Conservation (phyloP, 352 stramenopile genomes). For the Phytophthora chlamydospora region DNA sequence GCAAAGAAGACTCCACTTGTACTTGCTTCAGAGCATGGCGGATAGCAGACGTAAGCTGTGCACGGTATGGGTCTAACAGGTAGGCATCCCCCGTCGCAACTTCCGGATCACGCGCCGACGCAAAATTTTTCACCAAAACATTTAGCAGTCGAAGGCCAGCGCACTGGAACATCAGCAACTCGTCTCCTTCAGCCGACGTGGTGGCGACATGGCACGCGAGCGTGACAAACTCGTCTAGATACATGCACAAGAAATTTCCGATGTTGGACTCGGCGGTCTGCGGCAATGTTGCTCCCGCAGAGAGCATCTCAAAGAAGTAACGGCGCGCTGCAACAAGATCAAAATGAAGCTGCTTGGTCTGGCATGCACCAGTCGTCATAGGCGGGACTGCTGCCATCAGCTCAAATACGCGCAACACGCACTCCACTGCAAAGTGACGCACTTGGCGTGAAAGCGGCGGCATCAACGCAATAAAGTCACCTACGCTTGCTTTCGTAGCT, state of each 20-base stretch:
- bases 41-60: constrained; percentile 80
- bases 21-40: constrained; percentile 79
- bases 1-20: constrained; percentile 28
- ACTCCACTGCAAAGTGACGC: constrained; percentile 78
- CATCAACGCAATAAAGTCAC: constrained; percentile 60
- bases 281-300: constrained; percentile 16
- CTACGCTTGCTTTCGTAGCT: constrained; percentile 69
- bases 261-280: constrained; percentile 15
- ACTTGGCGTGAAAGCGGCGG: constrained; percentile 78
- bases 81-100: constrained; percentile 57
- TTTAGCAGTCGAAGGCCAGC: constrained; percentile 72
- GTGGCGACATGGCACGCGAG: constrained; percentile 81
- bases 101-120: constrained; percentile 66
- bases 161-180: constrained; percentile 83
- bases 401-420: constrained; percentile 78
- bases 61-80: constrained; percentile 83
- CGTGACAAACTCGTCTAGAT: constrained; percentile 88
- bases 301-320: constrained; percentile 53
- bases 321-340: constrained; percentile 61
- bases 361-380: constrained; percentile 18
- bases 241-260: constrained; percentile 86
- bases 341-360: constrained; percentile 61
- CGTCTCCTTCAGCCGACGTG: constrained; percentile 67
- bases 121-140: constrained; percentile 68
- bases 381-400: constrained; percentile 43